Base-by-base conservation (phyloP, 345 rosid genomes). In the Dimocarpus longan region DNA sequence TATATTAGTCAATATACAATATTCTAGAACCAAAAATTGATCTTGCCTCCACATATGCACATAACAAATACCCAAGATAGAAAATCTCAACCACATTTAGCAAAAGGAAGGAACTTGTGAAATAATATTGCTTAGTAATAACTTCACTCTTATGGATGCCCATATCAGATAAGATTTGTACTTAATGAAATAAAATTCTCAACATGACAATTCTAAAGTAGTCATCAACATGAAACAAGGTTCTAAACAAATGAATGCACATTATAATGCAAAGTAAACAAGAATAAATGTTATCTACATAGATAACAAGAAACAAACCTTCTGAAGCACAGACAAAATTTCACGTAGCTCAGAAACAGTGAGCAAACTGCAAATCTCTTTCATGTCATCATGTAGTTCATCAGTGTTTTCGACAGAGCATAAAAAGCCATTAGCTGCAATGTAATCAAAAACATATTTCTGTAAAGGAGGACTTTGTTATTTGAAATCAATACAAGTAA, bases 311-410 rank as follows among this genome's bases (percentile, higher is more conserved):
- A 24, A 68, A 68, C 79, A 79, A 80, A 93, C 98, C 97, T 91
- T 92, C 72, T 78, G 85, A 50, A 88, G 71, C 56, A 79, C 78
- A 77, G 81, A 72, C 39, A 82, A 77, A 85, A 95, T 90, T 74
- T 89, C 97, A 74, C 85, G 93, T 68, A 95, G 91, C 88, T 95
- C 96, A 22, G 86, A 68, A 73, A 91, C 86, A 5, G 82, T 86
- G 46, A 95, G 96, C 79, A 89, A 75, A 80, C 79, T 81, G 77
- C 85, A 71, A 75, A 93, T 86, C 74, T 87, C 89, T 81, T 79
- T 82, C 81, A 93, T 74, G 63, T 79, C 87, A 79, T 81, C 81
- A 62, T 75, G 72, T 46, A 90, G 77, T 75, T 84, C 87, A 65
- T 82, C 84, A 44, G 80, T 74, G 68, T 88, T 81, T 69, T 84